Evolutionary conservation across 1,139 yeast species (phyloP).

Genomic region (Meyerozyma carpophila): DNA sequence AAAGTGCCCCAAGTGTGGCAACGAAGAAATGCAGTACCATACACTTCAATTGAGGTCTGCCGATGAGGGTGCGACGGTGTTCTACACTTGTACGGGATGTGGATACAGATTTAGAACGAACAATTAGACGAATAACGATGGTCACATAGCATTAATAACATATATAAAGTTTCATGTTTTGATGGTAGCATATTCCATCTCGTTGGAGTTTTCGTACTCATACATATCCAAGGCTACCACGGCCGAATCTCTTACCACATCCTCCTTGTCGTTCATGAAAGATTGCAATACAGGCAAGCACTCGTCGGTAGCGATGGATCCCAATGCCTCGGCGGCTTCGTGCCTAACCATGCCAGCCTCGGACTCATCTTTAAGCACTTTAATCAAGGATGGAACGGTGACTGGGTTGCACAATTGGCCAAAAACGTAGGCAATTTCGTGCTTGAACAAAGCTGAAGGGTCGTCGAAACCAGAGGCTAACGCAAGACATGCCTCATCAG

Average conservation of each 20-base stretch:
- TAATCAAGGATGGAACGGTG: conserved; percentile 80
- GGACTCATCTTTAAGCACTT: conserved; percentile 65
- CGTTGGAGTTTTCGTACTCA: conserved; percentile 85
- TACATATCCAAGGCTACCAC: conserved; percentile 97
- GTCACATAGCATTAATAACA: not conserved
- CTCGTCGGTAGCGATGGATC: conserved; percentile 95
- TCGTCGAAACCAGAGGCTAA: conserved; percentile 87
- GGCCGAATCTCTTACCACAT: conserved; percentile 93
- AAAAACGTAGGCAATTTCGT: conserved; percentile 96
- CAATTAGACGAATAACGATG: conserved; percentile 37
- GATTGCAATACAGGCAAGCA: conserved; percentile 81
- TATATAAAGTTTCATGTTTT: conserved; percentile 6
- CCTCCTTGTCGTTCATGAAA: conserved; percentile 74
- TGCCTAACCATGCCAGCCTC: conserved; percentile 99
- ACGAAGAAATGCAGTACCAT: conserved; percentile 97
- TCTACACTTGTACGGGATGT: conserved; percentile 91
- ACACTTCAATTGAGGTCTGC: conserved; percentile 95
- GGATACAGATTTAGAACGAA: conserved; percentile 92
- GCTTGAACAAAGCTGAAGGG: conserved; percentile 89
- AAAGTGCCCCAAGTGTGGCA: conserved; percentile 95
- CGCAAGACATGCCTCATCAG: conserved; percentile 88
- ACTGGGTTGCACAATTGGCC: conserved; percentile 96
- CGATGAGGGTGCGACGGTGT: conserved; percentile 96
- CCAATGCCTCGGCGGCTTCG: conserved; percentile 98
- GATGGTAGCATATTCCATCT: conserved; percentile 68